Evolutionary conservation across 495 filamentous ascomycete genomes (phyloP).

Genomic region (Aspergillus sclerotiicarbonarius): DNA sequence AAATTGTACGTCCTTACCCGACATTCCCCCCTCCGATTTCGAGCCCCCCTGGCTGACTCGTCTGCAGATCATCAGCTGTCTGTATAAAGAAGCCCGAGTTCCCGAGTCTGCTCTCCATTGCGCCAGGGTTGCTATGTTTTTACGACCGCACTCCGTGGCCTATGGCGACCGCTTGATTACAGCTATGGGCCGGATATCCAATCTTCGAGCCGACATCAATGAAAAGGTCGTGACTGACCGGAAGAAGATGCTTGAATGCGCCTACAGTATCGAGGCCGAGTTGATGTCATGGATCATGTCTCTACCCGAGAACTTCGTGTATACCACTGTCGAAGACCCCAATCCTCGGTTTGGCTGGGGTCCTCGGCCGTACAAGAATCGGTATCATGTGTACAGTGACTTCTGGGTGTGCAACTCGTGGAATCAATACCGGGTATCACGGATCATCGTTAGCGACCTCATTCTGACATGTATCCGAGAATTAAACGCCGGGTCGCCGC

Average conservation of each 20-base stretch:
- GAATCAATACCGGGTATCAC: conserved; percentile 63
- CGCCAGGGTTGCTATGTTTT: conserved; percentile 32
- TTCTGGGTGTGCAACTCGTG: conserved; percentile 57
- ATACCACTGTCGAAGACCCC: conserved; percentile 27
- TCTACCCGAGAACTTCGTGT: conserved; percentile 39
- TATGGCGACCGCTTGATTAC: conserved; percentile 37
- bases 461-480: conserved; percentile 34
- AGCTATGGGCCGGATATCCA: conserved; percentile 43
- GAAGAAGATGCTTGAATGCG: conserved; percentile 42
- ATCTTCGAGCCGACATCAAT: conserved; percentile 46
- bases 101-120: conserved; percentile 36
- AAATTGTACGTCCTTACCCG: conserved; percentile 33
- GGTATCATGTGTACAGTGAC: conserved; percentile 59
- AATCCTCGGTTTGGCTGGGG: conserved; percentile 28
- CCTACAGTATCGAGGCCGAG: conserved; percentile 51
- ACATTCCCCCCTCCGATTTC: background rate
- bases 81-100: conserved; percentile 36
- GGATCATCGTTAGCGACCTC: conserved; percentile 55
- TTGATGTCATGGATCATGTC: conserved; percentile 43
- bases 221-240: conserved; percentile 34
- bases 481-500: conserved; percentile 9
- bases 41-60: background rate
- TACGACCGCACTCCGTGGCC: conserved; percentile 32
- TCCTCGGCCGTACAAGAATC: conserved; percentile 44
- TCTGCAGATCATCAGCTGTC: conserved; percentile 35